Conservation (phyloP, 768 basidiomycete species). For the Hypsizygus marmoreus region DNA sequence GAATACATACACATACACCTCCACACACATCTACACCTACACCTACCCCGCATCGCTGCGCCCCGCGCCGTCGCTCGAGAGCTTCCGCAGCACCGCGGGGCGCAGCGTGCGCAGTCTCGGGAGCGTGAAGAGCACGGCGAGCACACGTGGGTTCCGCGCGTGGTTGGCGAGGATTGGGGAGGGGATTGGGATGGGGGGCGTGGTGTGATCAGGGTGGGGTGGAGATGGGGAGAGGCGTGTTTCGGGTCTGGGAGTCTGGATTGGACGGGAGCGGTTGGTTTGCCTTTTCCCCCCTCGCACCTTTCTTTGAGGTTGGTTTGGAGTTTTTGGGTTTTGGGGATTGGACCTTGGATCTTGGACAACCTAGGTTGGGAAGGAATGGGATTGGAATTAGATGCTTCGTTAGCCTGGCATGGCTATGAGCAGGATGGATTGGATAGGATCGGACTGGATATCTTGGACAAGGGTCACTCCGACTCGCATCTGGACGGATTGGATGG, state of each 20-base stretch:
- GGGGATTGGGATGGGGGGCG: slow-evolving; percentile 18
- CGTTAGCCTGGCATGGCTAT: too few species aligned
- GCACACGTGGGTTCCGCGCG: slow-evolving; percentile 38
- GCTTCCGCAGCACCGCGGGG: slow-evolving; percentile 45
- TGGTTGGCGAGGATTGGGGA: slow-evolving; percentile 40
- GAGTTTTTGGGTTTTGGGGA: too few species aligned
- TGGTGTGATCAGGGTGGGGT: neutral
- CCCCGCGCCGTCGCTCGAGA: slow-evolving; percentile 46
- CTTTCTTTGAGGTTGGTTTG: too few species aligned
- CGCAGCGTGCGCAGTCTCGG: slow-evolving; percentile 45
- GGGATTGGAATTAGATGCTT: too few species aligned
- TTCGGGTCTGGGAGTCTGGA: neutral
- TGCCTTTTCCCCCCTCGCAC: too few species aligned
- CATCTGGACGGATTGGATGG: too few species aligned
- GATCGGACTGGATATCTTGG: too few species aligned
- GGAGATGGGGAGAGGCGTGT: neutral
- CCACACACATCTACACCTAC: slow-evolving; percentile 6
- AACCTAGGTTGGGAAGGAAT: too few species aligned
- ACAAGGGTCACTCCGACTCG: too few species aligned
- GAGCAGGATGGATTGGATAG: too few species aligned
- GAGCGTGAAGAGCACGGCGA: slow-evolving; percentile 43
- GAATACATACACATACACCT: neutral
- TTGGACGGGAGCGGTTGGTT: too few species aligned
- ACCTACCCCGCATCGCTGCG: slow-evolving; percentile 26
- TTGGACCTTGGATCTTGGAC: too few species aligned